Conservation (phyloP, 768 basidiomycete species). For the Serpula lacrymans region DNA sequence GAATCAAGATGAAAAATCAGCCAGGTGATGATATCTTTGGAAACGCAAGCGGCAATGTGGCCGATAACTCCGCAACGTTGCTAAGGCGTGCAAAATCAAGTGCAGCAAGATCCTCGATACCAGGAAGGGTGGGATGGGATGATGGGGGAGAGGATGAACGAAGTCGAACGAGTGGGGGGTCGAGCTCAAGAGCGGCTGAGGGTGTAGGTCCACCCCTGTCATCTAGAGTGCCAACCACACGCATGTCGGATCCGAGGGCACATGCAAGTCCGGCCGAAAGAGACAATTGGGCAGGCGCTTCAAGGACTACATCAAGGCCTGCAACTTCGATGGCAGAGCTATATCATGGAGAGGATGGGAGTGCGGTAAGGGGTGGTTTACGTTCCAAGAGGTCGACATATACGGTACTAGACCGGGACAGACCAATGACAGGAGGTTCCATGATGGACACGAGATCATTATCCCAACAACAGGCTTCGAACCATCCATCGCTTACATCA, state of each 20-base stretch:
- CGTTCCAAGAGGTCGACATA: slow-evolving; percentile 20
- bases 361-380: slow-evolving; percentile 9
- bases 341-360: slow-evolving; percentile 22
- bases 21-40: slow-evolving; percentile 36
- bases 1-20: slow-evolving; percentile 43
- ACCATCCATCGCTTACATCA: slow-evolving; percentile 11
- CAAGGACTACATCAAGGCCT: slow-evolving; percentile 32
- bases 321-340: slow-evolving; percentile 57
- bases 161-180: slow-evolving; percentile 21
- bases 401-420: slow-evolving; percentile 11
- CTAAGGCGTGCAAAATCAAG: slow-evolving; percentile 15
- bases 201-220: slow-evolving; percentile 13
- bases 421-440: slow-evolving; percentile 15
- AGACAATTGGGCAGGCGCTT: slow-evolving; percentile 7
- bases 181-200: slow-evolving; percentile 18
- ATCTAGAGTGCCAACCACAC: slow-evolving; percentile 11
- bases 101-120: slow-evolving; percentile 3
- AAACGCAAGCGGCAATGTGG: slow-evolving; percentile 7
- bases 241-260: slow-evolving; percentile 16
- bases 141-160: slow-evolving; percentile 17
- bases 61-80: slow-evolving; percentile 15
- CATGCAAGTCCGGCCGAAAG: slow-evolving; percentile 16
- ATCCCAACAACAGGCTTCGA: slow-evolving; percentile 12
- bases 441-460: slow-evolving; percentile 8
- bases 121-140: slow-evolving; percentile 20